Evolutionary conservation across 495 filamentous ascomycete species (phyloP), one percentile per base, ranked within the genome.

Genomic region (Penicillium odoratum): DNA sequence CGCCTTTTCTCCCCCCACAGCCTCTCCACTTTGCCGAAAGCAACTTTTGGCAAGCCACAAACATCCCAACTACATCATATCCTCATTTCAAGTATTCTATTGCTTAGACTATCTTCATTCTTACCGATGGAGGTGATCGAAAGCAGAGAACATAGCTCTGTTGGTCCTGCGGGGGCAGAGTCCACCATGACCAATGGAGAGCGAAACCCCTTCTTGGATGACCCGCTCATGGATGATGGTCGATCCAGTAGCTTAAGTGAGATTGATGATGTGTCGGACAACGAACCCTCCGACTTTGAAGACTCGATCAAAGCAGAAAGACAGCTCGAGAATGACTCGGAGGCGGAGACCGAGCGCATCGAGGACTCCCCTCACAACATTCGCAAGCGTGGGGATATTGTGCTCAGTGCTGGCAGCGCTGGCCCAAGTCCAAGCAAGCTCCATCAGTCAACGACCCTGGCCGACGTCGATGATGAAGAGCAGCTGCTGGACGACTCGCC

Each of bases 291-390:
- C 33, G 83, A 86, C 60, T 80, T 83, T 54, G 81, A 81, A 49
- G 75, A 75, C 13, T 72, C 70, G 5, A 59, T 59, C 53, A 78
- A 78, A 58, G 69, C 59, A 48, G 71, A 74, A 54, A 74, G 59
- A 63, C 65, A 63, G 50, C 61, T 70, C 53, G 86, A 88, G 56
- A 88, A 88, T 62, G 93, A 98, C 74, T 96, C 94, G n/a, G 94
- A 98, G 73, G 94, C 95, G 29, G 94, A 97, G 76, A 98, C 94
- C 7, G 95, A 98, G 75, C 85, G 95, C 51, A 81, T 98, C 63
- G 93, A 95, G 62, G 85, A 90, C 67, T 93, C 93, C n/a, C 95
- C 94, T 21, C 85, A 89, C 55, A 91, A 93, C 59, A 74, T 78
- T 62, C 81, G 80, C 31, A 79, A 81, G 59, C 78, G 79, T 10